These are phyloP conservation scores for Fusarium udum DNA, from an alignment of 2,329 filamentous ascomycete species.

Conservation along the genomic window DNA sequence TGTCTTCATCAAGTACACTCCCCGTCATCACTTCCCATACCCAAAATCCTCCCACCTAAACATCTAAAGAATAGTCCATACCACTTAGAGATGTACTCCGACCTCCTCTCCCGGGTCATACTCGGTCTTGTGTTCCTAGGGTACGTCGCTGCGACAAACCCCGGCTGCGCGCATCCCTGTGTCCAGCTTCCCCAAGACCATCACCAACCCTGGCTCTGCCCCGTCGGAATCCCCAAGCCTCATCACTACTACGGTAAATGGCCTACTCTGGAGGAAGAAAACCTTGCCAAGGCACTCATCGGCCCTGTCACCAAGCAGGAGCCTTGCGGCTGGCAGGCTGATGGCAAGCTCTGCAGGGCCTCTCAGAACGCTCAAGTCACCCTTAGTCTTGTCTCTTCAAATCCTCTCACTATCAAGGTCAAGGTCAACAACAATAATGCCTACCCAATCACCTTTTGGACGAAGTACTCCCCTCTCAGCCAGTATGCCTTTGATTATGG, in stretches of 20 bases:
- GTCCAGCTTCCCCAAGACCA: not conserved
- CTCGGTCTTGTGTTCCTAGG: not conserved
- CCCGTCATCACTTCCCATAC: not conserved
- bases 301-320: not conserved
- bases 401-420: not conserved
- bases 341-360: not conserved
- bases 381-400: not conserved
- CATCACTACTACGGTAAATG: not conserved
- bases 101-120: fast-evolving
- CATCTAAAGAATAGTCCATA: fast-evolving
- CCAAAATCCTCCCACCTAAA: not conserved
- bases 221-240: not conserved
- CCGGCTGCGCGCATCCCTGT: not conserved
- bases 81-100: not conserved
- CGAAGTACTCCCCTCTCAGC: not conserved
- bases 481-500: not conserved
- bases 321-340: not conserved
- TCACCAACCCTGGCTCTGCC: not conserved
- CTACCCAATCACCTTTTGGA: not conserved
- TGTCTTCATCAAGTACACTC: not conserved
- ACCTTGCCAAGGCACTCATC: not conserved
- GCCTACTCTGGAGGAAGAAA: not conserved
- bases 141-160: not conserved
- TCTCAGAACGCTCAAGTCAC: not conserved
- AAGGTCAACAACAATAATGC: not conserved